Percentiles rank a stretch among this genome's conserved stretches.
Evolutionary conservation across 805 yeast species (phyloP).

Genomic region (Pichia paraexigua): DNA sequence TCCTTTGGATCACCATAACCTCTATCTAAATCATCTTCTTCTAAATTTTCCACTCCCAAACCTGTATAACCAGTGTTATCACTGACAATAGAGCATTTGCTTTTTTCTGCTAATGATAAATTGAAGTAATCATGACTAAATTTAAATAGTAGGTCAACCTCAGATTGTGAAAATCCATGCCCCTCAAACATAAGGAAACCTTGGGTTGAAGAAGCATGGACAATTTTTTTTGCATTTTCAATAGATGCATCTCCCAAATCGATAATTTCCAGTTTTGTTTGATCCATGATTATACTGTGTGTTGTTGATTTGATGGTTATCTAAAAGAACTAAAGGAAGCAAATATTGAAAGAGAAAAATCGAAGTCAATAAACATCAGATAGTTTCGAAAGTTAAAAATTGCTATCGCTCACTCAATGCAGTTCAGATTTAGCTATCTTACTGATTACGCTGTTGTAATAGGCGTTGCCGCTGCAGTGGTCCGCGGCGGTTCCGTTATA

Average conservation of each 20-base stretch:
- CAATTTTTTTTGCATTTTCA: conserved; percentile 31
- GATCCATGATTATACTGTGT: conserved; percentile 3
- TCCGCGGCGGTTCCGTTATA: no score
- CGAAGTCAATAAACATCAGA: no score
- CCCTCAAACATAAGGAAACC: conserved; percentile 48
- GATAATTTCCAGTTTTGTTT: conserved; percentile 35
- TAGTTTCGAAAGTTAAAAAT: no score
- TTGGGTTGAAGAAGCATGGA: conserved; percentile 41
- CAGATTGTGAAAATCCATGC: conserved; percentile 38
- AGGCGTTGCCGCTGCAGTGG: no score
- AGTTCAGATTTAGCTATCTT: no score
- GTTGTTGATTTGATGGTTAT: background rate
- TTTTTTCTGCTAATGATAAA: conserved; percentile 44
- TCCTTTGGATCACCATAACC: conserved; percentile 44
- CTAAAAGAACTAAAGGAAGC: background rate
- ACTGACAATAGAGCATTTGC: conserved; percentile 40
- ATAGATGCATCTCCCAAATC: conserved; percentile 31
- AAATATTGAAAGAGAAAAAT: background rate
- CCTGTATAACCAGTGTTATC: conserved; percentile 39
- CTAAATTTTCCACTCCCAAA: conserved; percentile 37
- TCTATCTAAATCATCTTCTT: conserved; percentile 28
- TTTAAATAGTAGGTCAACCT: conserved; percentile 26
- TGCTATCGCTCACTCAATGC: no score
- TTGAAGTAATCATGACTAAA: conserved; percentile 24
- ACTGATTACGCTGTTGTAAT: no score